Conservation (phyloP, 1,284 basidiomycete species). For the Cystobasidiaceae sp. region DNA sequence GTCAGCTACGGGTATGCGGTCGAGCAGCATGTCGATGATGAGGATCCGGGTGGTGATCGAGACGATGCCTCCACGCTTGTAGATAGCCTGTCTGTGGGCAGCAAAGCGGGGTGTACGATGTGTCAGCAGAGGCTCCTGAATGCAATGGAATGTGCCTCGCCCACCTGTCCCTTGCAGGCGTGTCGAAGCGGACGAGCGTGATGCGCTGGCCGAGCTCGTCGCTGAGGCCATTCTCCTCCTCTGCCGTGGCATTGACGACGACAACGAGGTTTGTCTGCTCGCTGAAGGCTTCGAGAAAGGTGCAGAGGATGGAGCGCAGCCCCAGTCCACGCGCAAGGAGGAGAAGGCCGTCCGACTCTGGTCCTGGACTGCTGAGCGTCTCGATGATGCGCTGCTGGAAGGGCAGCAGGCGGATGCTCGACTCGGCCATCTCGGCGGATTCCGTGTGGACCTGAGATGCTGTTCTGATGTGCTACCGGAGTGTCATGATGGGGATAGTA, state of each 20-base stretch:
- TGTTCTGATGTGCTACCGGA: neutral
- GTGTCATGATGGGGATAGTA: neutral
- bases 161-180: constrained; percentile 70
- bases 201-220: constrained; percentile 86
- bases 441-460: neutral
- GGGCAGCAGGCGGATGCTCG: constrained; percentile 33
- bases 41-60: constrained; percentile 91
- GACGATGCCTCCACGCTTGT: constrained; percentile 79
- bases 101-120: no score
- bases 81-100: constrained; percentile 66
- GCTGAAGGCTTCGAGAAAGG: constrained; percentile 75
- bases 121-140: neutral
- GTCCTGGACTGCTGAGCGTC: constrained; percentile 22
- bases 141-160: constrained; percentile 36
- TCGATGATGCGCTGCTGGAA: constrained; percentile 38
- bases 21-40: constrained; percentile 86
- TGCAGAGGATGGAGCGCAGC: constrained; percentile 61
- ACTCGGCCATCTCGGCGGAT: constrained; percentile 12
- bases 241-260: constrained; percentile 69
- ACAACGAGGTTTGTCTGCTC: constrained; percentile 79
- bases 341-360: constrained; percentile 57
- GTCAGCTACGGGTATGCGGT: constrained; percentile 72
- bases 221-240: constrained; percentile 85
- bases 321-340: constrained; percentile 83
- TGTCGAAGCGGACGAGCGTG: constrained; percentile 77